phyloP scores from a whole-genome alignment of 2,329 filamentous ascomycete genomes.

The Aspergillus brunneoviolaceus region DNA sequence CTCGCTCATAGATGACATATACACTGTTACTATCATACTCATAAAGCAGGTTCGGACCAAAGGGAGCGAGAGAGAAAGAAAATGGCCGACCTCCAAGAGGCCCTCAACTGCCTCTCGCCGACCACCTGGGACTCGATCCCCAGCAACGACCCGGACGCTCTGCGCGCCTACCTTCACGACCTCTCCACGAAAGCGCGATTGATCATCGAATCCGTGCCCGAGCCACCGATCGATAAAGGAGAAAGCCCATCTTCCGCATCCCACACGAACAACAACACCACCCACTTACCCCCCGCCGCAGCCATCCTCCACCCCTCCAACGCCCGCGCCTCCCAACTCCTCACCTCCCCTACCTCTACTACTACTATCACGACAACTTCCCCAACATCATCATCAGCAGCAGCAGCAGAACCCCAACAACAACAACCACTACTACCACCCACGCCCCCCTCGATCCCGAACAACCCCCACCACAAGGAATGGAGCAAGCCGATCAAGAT shows the following conservation, averaged over 20 bases:
- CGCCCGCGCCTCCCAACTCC: background rate
- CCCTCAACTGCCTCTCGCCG: slow-evolving; percentile 58
- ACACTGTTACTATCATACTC: background rate
- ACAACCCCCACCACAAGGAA: slow-evolving; percentile 64
- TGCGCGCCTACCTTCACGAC: slow-evolving; percentile 55
- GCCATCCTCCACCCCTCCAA: slow-evolving; percentile 65
- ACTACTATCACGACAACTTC: slow-evolving; percentile 26
- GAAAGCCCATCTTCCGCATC: slow-evolving; percentile 25
- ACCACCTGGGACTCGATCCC: slow-evolving; percentile 54
- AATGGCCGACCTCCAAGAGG: slow-evolving; percentile 61
- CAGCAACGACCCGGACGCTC: slow-evolving; percentile 46
- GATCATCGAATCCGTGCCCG: slow-evolving; percentile 74
- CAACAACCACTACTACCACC: slow-evolving; percentile 47
- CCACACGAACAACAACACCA: slow-evolving; percentile 31
- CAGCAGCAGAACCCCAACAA: slow-evolving; percentile 49
- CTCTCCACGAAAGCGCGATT: slow-evolving; percentile 68
- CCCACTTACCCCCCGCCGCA: background rate
- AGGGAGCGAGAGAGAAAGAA: background rate
- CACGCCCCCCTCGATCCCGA: background rate
- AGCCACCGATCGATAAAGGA: slow-evolving; percentile 34
- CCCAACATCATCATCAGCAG: slow-evolving; percentile 48
- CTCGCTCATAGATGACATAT: background rate
- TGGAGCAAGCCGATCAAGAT: slow-evolving; percentile 74
- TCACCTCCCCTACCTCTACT: background rate
- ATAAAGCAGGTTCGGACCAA: background rate